A percentile compares a stretch with the other conserved stretches of the same genome.
Conservation (phyloP, 2,329 filamentous ascomycete species). For the Didymella segeticola region DNA sequence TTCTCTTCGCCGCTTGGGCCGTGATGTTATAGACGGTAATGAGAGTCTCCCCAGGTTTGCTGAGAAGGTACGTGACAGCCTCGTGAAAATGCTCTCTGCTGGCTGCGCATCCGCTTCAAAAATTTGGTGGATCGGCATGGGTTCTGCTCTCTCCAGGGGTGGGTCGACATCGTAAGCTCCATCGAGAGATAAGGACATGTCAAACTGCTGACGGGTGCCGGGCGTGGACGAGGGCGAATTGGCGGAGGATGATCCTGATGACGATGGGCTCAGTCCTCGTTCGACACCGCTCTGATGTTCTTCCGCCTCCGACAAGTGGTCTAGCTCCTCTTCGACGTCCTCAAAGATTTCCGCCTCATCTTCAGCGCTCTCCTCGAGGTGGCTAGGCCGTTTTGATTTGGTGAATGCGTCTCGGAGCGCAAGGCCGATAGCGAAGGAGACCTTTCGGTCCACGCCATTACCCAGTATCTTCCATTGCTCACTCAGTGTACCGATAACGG, state of each 20-base stretch:
- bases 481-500: slow-evolving; percentile 64
- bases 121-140: not conserved
- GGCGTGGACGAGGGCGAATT: not conserved
- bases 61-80: not conserved
- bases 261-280: not conserved
- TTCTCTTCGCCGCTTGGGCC: not conserved
- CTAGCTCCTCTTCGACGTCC: not conserved
- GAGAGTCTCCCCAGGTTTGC: not conserved
- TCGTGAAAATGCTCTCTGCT: not conserved
- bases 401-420: slow-evolving; percentile 17
- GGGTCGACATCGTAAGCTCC: not conserved
- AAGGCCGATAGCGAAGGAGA: slow-evolving; percentile 71
- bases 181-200: not conserved
- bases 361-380: not conserved
- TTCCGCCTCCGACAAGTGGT: not conserved
- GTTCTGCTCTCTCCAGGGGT: no score
- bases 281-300: no score
- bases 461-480: slow-evolving; percentile 73
- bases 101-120: no score
- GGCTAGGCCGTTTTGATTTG: not conserved
- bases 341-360: not conserved
- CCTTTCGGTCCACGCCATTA: slow-evolving; percentile 75
- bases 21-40: not conserved
- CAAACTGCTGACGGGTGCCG: not conserved
- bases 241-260: not conserved